A percentile compares a stretch with the other conserved stretches of the same genome.
Evolutionary conservation across 2,329 filamentous ascomycete genomes (phyloP).

Genomic region (Fusarium abutilonis): DNA sequence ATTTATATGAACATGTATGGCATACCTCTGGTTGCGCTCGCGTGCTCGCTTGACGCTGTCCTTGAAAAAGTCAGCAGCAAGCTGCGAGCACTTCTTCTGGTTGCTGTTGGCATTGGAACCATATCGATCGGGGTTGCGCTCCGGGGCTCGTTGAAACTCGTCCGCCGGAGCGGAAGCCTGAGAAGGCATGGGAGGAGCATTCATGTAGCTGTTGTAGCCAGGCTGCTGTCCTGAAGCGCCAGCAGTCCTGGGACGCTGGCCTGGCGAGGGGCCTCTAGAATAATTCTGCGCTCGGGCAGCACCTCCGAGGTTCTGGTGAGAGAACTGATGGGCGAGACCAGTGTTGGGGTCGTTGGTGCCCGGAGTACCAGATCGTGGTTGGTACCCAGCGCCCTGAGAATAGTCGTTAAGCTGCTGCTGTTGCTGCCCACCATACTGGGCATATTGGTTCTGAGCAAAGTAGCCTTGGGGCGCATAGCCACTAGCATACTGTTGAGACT

Average conservation of each 20-base stretch:
- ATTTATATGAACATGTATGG: slow-evolving; percentile 9
- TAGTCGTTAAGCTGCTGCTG: slow-evolving; percentile 59
- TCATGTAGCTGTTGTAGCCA: slow-evolving; percentile 73
- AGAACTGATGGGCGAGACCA: slow-evolving; percentile 93
- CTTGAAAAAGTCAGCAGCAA: slow-evolving; percentile 94
- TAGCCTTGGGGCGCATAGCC: slow-evolving; percentile 63
- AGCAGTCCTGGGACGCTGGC: slow-evolving; percentile 84
- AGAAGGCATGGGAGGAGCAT: slow-evolving; percentile 70
- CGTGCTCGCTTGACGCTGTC: slow-evolving; percentile 96
- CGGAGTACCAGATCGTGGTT: slow-evolving; percentile 66
- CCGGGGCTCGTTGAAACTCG: slow-evolving; percentile 81
- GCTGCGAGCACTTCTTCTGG: slow-evolving; percentile 74
- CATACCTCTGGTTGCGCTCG: slow-evolving; percentile 92
- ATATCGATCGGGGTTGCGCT: slow-evolving; percentile 86
- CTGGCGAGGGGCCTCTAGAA: slow-evolving; percentile 73
- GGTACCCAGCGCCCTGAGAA: slow-evolving; percentile 59
- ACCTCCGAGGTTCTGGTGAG: slow-evolving; percentile 89
- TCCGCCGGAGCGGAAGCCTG: slow-evolving; percentile 68
- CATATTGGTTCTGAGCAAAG: slow-evolving; percentile 70
- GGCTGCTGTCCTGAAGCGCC: slow-evolving; percentile 72
- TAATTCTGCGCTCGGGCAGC: slow-evolving; percentile 76
- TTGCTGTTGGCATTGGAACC: slow-evolving; percentile 72
- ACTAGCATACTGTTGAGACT: slow-evolving; percentile 53
- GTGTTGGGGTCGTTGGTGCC: slow-evolving; percentile 84
- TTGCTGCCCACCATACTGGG: slow-evolving; percentile 50